A percentile compares a stretch with the other conserved stretches of the same genome.
Evolutionary conservation across 169 alveolate genomes (phyloP).

Genomic region (Eimeria maxima): DNA sequence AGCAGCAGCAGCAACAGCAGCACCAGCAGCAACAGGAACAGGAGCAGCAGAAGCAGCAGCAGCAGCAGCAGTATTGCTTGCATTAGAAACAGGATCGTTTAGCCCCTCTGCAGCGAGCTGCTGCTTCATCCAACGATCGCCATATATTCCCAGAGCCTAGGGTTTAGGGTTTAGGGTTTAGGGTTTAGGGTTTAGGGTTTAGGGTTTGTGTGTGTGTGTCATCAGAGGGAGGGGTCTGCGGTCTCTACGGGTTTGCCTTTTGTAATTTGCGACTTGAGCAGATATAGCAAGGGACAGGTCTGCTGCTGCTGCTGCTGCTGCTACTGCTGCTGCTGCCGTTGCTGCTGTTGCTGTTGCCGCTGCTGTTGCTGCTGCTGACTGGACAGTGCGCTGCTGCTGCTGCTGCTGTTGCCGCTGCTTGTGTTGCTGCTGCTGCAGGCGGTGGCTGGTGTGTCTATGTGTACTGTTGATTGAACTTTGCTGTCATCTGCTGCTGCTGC

Average conservation of each 20-base stretch:
- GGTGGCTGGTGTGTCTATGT: background rate
- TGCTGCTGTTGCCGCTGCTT: background rate
- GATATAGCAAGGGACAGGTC: background rate
- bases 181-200: constrained; percentile 37
- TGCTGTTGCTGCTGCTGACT: background rate
- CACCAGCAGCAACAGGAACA: constrained; percentile 27
- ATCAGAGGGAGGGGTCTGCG: background rate
- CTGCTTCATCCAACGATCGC: background rate
- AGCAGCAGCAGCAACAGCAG: background rate
- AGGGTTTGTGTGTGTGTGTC: background rate
- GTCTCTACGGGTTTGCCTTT: background rate
- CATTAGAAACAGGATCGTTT: background rate
- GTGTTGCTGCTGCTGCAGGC: background rate
- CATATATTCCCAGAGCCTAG: background rate
- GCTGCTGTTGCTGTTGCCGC: background rate
- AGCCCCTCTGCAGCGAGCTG: background rate
- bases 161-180: constrained; percentile 43
- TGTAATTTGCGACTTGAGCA: constrained; percentile 25
- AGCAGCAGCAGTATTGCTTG: too few species aligned
- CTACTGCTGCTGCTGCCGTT: constrained; percentile 23
- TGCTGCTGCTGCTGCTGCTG: constrained; percentile 23
- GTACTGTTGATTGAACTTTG: background rate
- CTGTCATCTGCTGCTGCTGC: background rate
- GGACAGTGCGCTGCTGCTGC: background rate
- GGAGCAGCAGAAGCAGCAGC: background rate